phyloP scores from a whole-genome alignment of 1,284 basidiomycete genomes.

The Puccinia coronata region DNA sequence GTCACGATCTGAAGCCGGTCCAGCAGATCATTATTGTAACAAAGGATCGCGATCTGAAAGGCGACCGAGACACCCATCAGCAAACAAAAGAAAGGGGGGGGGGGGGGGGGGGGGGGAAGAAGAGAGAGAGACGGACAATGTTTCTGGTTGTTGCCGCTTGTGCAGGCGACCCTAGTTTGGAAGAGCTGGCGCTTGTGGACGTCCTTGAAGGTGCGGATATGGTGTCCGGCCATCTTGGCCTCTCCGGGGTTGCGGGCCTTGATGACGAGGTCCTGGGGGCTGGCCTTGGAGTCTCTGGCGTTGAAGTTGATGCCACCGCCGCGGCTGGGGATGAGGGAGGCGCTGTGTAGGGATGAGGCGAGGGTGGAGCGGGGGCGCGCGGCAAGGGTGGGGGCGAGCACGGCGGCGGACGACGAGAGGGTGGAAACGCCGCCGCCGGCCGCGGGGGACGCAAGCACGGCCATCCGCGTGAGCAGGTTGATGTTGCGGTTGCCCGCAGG shows the following conservation, averaged over 20 bases:
- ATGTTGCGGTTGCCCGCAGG: slow-evolving; percentile 31
- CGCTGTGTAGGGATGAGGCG: slow-evolving; percentile 1
- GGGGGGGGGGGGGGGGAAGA: neutral
- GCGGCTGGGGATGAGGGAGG: slow-evolving; percentile 22
- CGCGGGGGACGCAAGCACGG: slow-evolving; percentile 11
- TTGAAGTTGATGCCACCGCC: slow-evolving; percentile 39
- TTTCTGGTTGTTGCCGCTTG: slow-evolving; percentile 80
- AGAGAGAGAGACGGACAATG: slow-evolving; percentile 57
- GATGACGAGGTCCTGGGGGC: slow-evolving; percentile 65
- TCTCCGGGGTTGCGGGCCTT: slow-evolving; percentile 92
- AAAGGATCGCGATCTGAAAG: slow-evolving; percentile 28
- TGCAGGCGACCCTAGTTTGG: slow-evolving; percentile 76
- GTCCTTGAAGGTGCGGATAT: slow-evolving; percentile 82
- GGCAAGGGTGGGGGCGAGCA: neutral
- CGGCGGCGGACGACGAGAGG: neutral
- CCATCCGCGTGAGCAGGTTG: slow-evolving; percentile 37
- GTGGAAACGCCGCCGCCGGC: no score
- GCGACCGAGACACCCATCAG: neutral
- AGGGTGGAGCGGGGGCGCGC: neutral
- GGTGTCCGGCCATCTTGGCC: slow-evolving; percentile 85
- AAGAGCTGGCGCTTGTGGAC: slow-evolving; percentile 75
- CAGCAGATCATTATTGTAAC: slow-evolving; percentile 28
- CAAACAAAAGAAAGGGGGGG: neutral
- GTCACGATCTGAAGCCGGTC: no score
- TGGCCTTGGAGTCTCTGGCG: slow-evolving; percentile 61